Evolutionary conservation across 306 rosid species (phyloP).

Genomic region (Quercus agrifolia): DNA sequence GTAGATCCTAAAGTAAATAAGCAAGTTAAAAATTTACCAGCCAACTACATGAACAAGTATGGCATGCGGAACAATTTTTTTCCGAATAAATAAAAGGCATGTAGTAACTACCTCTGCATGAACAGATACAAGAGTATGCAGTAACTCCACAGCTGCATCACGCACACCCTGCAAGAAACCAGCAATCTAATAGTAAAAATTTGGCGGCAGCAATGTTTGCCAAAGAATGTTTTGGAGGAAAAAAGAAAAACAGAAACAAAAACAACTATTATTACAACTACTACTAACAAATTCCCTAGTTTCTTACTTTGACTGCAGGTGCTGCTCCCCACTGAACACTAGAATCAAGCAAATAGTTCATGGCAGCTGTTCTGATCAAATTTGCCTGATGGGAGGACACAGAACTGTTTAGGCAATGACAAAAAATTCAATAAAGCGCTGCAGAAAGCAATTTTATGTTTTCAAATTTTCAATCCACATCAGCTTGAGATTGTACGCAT

Average conservation of each 20-base stretch:
- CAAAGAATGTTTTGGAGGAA: constrained; percentile 2
- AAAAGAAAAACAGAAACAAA: neutral
- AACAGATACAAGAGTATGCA: constrained; percentile 91
- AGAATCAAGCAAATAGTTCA: constrained; percentile 81
- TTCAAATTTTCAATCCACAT: neutral
- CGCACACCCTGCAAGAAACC: constrained; percentile 78
- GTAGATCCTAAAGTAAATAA: neutral
- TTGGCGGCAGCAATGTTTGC: constrained; percentile 15
- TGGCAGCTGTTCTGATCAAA: constrained; percentile 83
- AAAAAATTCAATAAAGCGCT: neutral
- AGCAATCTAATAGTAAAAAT: constrained; percentile 6
- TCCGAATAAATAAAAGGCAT: constrained; percentile 5
- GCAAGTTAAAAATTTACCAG: neutral
- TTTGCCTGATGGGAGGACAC: constrained; percentile 66
- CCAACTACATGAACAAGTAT: neutral
- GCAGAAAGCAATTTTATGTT: neutral
- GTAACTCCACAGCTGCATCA: constrained; percentile 92
- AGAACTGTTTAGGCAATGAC: constrained; percentile 11
- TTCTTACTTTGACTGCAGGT: constrained; percentile 87
- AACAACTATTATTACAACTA: constrained; percentile 17
- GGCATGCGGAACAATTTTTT: neutral
- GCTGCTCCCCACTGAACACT: constrained; percentile 98
- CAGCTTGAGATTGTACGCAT: neutral
- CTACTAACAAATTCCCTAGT: constrained; percentile 15
- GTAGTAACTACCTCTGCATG: constrained; percentile 87